phyloP scores from a whole-genome alignment of 2,329 filamentous ascomycete genomes.

The Fusarium cyanostomum region DNA sequence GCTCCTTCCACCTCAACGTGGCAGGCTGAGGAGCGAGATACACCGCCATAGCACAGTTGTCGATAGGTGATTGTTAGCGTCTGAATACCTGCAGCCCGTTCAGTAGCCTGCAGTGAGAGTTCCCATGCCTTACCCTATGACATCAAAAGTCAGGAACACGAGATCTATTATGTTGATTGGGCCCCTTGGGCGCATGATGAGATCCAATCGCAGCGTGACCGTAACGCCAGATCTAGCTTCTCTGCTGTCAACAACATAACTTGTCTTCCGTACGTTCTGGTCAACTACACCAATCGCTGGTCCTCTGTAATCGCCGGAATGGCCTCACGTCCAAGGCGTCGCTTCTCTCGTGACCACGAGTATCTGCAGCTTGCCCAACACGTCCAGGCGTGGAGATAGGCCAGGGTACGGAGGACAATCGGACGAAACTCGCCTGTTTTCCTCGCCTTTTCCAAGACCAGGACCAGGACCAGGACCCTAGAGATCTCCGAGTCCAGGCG shows the following conservation, averaged over 20 bases:
- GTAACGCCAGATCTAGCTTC: slow-evolving; percentile 16
- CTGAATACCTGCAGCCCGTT: slow-evolving; percentile 16
- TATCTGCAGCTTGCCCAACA: slow-evolving; percentile 16
- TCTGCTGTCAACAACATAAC: slow-evolving; percentile 1
- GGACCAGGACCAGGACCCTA: slow-evolving; percentile 5
- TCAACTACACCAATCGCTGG: slow-evolving; percentile 25
- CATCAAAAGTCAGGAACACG: slow-evolving; percentile 5
- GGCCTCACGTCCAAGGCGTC: slow-evolving; percentile 1
- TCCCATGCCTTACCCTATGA: slow-evolving; percentile 6
- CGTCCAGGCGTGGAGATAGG: not conserved
- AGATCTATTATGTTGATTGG: slow-evolving; percentile 16
- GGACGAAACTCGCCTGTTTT: slow-evolving; percentile 22
- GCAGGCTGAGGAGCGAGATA: slow-evolving; percentile 21
- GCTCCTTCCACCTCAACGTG: slow-evolving; percentile 26
- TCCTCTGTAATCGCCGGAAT: slow-evolving; percentile 28
- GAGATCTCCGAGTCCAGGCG: slow-evolving; percentile 19
- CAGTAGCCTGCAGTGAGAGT: slow-evolving; percentile 7
- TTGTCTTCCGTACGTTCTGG: not conserved
- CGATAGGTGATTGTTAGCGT: slow-evolving; percentile 18
- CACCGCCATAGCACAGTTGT: slow-evolving; percentile 13
- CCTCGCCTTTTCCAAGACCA: not conserved
- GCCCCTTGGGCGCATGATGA: slow-evolving; percentile 20
- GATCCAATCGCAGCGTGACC: slow-evolving; percentile 21
- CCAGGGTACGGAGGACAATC: slow-evolving; percentile 4
- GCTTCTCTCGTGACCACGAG: slow-evolving; percentile 27